Base-by-base conservation (phyloP, 2,329 filamentous ascomycete species). In the Aspergillus tanneri region DNA sequence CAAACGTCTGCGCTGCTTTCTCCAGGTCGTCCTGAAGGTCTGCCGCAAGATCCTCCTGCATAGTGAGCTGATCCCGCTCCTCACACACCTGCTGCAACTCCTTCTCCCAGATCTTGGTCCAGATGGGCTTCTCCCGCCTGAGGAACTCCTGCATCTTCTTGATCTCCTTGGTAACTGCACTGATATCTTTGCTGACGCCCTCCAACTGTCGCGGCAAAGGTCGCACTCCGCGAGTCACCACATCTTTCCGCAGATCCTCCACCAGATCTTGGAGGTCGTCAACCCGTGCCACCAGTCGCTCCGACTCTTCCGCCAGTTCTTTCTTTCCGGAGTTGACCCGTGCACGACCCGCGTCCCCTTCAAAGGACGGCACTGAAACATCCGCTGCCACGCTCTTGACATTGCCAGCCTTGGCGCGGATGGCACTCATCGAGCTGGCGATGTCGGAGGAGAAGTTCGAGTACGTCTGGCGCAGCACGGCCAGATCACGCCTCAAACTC, bases 61-160 rank as follows among this genome's bases (percentile, higher is more conserved):
- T 87, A 41, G 90, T 93, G 59, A 99, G 82, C 70, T 96, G 85
- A 65, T 97, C 92, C 57, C 91, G 85, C 64, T 96, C 93, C 67
- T 95, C 90, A 72, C 93, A 97, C 2, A 99, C 92, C 43, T 92
- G 86, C 69, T 97, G 90, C 37, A 99, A 77, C 69, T 97, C 91
- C 72, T 95, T 91, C 80, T 97, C 92, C 93, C 93, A 99, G 56
- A 97, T 95, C 81, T 96, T 96, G 46, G 90, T 96, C 92, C 93
- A 99, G 49, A 96, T 78, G 0, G 93, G 93, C 70, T 96, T 96
- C 79, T 99, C 93, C 38, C 83, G 82, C 60, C 85, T 86, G 73
- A 99, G 82, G 75, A 88, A 95, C 12, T 96, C 91, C 66, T 96
- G 88, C 80, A 99, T 86, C 73, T 88, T 91, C 79, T 89, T 93